phyloP scores from a whole-genome alignment of 2,329 filamentous ascomycete genomes.

The Cercospora beticola region DNA sequence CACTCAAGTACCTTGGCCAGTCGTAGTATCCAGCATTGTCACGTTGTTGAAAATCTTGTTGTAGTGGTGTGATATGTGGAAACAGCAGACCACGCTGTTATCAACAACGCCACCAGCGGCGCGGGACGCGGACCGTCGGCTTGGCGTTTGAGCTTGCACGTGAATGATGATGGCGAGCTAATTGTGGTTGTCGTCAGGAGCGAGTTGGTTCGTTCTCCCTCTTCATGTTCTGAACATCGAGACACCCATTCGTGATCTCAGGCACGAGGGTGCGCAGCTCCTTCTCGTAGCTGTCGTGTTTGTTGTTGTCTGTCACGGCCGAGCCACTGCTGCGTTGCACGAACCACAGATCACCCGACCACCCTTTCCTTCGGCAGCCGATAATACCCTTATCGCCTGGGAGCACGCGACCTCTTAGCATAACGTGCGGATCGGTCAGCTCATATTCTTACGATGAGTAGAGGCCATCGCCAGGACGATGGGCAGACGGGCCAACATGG shows the following conservation, averaged over 20 bases:
- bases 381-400: slow-evolving; percentile 10
- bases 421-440: neutral
- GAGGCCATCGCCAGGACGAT: slow-evolving; percentile 5
- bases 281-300: neutral
- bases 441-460: slow-evolving; percentile 10
- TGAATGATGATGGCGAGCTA: neutral
- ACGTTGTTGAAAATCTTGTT: neutral
- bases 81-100: neutral
- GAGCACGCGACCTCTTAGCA: slow-evolving; percentile 16
- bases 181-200: neutral
- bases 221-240: neutral
- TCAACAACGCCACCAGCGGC: neutral
- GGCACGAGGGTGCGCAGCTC: neutral
- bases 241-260: neutral
- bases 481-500: slow-evolving; percentile 13
- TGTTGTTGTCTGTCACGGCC: slow-evolving; percentile 5
- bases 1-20: neutral
- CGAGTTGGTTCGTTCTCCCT: neutral
- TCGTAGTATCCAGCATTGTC: neutral
- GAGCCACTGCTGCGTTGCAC: slow-evolving; percentile 12
- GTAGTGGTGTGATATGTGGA: neutral
- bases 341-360: slow-evolving; percentile 14
- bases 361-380: slow-evolving; percentile 9
- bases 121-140: neutral
- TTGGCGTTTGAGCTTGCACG: neutral